Percentiles rank a stretch among this genome's conserved stretches.
phyloP scores from a whole-genome alignment of 805 yeast species.

The Starmera pachycereana region DNA sequence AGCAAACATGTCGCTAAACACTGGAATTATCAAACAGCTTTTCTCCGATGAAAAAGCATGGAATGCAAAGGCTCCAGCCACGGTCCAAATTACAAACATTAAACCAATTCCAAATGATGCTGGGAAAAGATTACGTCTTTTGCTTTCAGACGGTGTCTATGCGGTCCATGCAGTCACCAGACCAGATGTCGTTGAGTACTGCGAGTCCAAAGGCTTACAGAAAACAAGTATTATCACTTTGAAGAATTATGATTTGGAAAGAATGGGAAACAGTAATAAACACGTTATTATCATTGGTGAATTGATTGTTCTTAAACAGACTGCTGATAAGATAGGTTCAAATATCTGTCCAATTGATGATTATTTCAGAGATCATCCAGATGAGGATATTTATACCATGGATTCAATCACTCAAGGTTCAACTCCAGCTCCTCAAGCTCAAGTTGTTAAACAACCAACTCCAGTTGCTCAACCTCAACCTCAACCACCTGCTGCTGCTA shows the following conservation, averaged over 20 bases:
- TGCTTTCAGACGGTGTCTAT: constrained; percentile 43
- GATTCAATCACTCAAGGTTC: constrained; percentile 15
- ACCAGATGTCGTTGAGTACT: constrained; percentile 35
- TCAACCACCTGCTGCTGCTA: constrained; percentile 11
- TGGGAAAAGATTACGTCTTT: constrained; percentile 32
- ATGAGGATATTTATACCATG: constrained; percentile 28
- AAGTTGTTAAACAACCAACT: constrained; percentile 1
- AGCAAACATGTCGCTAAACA: constrained; percentile 10
- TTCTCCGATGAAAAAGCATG: constrained; percentile 13
- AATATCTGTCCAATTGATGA: constrained; percentile 38
- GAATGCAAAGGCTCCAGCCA: constrained; percentile 17
- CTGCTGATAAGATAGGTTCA: constrained; percentile 28
- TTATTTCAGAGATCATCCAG: constrained; percentile 49
- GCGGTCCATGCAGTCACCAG: constrained; percentile 43
- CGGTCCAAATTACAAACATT: constrained; percentile 26
- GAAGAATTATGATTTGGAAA: constrained; percentile 29
- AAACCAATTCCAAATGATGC: constrained; percentile 28
- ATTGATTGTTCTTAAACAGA: constrained; percentile 20
- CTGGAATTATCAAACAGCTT: constrained; percentile 10
- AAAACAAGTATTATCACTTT: constrained; percentile 33
- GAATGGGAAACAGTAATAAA: constrained; percentile 25
- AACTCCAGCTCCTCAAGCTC: constrained; percentile 8
- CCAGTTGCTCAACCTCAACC: constrained; percentile 3
- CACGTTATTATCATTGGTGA: constrained; percentile 19
- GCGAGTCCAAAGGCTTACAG: constrained; percentile 35